These are phyloP conservation scores for Phaeosphaeria sp. DNA, from an alignment of 2,329 filamentous ascomycete genomes.

Conservation along the genomic window DNA sequence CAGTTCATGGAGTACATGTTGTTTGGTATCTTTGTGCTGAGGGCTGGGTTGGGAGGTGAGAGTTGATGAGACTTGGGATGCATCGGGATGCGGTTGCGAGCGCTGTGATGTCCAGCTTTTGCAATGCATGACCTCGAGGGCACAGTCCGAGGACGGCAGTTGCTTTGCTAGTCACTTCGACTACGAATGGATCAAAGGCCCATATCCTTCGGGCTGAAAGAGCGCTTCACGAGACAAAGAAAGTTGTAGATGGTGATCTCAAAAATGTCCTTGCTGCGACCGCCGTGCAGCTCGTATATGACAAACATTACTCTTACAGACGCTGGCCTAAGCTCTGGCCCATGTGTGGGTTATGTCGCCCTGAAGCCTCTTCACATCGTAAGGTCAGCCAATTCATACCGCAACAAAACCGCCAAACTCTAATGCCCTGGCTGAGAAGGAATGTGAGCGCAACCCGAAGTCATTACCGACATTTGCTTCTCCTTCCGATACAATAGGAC, in stretches of 20 bases:
- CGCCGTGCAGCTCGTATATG: not conserved
- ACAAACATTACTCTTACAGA: not conserved
- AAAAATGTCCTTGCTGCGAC: not conserved
- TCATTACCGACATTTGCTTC: not conserved
- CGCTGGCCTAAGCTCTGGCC: not conserved
- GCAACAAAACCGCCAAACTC: not conserved
- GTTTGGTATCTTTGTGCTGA: not conserved
- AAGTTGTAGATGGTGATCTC: not conserved
- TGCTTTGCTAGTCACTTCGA: too few relatives aligned
- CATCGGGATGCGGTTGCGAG: not conserved
- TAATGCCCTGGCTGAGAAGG: not conserved
- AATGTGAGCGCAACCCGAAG: not conserved
- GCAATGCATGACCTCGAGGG: too few relatives aligned
- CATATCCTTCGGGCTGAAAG: not conserved
- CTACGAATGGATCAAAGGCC: not conserved
- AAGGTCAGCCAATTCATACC: not conserved
- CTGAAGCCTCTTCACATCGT: not conserved
- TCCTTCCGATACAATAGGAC: not conserved
- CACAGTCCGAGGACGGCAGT: too few relatives aligned
- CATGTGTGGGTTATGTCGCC: not conserved
- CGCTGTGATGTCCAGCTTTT: not conserved
- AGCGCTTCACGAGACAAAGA: not conserved
- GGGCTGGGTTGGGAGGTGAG: not conserved
- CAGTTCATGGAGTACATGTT: not conserved
- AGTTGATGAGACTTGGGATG: not conserved